phyloP scores from a whole-genome alignment of 192 early-diverging fungal genomes.

The Entomortierella chlamydospora region DNA sequence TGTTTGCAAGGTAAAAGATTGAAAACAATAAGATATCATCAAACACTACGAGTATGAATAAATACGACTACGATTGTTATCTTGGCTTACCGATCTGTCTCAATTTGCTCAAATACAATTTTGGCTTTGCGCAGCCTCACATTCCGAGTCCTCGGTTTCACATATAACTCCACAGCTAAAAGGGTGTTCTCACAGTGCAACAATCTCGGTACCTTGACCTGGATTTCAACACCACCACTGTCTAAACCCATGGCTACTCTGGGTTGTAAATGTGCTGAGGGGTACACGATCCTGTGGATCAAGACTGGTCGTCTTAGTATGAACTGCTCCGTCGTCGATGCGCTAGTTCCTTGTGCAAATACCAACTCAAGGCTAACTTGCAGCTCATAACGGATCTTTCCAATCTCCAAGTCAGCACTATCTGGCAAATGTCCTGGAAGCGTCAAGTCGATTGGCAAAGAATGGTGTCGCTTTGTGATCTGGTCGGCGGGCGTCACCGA shows the following conservation, averaged over 20 bases:
- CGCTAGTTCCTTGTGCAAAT: slow-evolving; percentile 23
- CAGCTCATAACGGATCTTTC: slow-evolving; percentile 49
- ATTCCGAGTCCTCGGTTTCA: slow-evolving; percentile 44
- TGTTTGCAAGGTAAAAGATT: background rate
- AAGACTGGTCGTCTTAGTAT: slow-evolving; percentile 30
- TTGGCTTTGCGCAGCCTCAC: slow-evolving; percentile 43
- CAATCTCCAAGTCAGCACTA: slow-evolving; percentile 23
- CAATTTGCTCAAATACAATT: slow-evolving; percentile 52
- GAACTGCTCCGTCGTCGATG: slow-evolving; percentile 17
- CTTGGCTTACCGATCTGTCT: slow-evolving; percentile 38
- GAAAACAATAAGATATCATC: background rate
- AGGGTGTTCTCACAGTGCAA: slow-evolving; percentile 49
- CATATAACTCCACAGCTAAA: slow-evolving; percentile 37
- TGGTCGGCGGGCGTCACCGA: background rate
- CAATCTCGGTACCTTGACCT: slow-evolving; percentile 42
- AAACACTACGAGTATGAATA: background rate
- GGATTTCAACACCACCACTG: slow-evolving; percentile 49
- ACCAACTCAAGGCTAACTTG: slow-evolving; percentile 40
- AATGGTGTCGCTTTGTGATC: slow-evolving; percentile 16
- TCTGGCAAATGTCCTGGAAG: slow-evolving; percentile 45
- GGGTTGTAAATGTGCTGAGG: slow-evolving; percentile 35
- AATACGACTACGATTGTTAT: background rate
- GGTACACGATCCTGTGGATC: slow-evolving; percentile 48
- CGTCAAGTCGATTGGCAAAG: slow-evolving; percentile 46
- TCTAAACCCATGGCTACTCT: slow-evolving; percentile 32